A percentile compares a stretch with the other conserved stretches of the same genome.
These are phyloP conservation scores for Diaporthe sp. DNA, from an alignment of 2,329 filamentous ascomycete species.

Conservation along the genomic window DNA sequence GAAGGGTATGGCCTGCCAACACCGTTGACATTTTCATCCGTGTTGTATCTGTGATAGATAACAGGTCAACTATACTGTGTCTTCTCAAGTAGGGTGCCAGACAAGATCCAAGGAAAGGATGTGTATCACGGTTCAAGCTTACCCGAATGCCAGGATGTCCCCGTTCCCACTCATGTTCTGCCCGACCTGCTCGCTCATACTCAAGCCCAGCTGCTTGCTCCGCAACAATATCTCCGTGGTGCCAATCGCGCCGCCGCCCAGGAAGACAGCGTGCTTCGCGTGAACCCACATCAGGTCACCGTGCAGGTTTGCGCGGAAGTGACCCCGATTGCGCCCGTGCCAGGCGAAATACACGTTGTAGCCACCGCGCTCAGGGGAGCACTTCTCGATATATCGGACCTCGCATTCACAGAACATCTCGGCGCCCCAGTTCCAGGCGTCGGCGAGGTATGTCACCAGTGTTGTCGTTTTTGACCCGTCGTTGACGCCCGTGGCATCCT, in stretches of 20 bases:
- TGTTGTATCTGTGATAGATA: conserved; percentile 65
- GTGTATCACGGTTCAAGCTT: conserved; percentile 44
- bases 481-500: conserved; percentile 75
- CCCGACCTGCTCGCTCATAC: conserved; percentile 70
- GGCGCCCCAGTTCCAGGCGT: conserved; percentile 80
- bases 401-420: conserved; percentile 80
- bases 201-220: conserved; percentile 70
- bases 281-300: conserved; percentile 77
- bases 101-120: neutral
- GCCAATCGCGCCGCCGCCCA: conserved; percentile 75
- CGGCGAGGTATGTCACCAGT: conserved; percentile 75
- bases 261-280: conserved; percentile 74
- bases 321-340: conserved; percentile 71
- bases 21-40: conserved; percentile 67
- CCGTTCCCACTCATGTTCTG: conserved; percentile 76
- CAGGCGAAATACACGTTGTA: conserved; percentile 77
- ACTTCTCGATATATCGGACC: conserved; percentile 73
- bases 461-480: conserved; percentile 78
- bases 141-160: conserved; percentile 75
- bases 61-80: conserved; percentile 42
- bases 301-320: conserved; percentile 68
- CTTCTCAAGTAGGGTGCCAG: neutral
- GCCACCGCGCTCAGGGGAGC: conserved; percentile 61
- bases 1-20: conserved; percentile 66
- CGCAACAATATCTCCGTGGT: conserved; percentile 76